phyloP scores from a whole-genome alignment of 2,329 filamentous ascomycete species.

The Myotisia sp. region DNA sequence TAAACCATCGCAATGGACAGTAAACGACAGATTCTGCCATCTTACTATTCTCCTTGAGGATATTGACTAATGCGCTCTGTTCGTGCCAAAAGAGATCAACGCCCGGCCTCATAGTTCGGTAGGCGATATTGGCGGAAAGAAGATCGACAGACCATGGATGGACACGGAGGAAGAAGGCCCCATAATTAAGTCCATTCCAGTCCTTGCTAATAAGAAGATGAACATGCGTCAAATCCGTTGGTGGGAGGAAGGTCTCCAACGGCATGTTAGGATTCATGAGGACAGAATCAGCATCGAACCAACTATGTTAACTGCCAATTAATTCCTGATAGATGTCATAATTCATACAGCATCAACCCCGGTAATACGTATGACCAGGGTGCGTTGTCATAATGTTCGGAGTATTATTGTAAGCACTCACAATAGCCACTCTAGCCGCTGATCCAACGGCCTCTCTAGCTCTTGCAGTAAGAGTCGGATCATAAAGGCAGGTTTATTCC shows the following conservation, averaged over 20 bases:
- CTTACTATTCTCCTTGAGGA: conserved; percentile 11
- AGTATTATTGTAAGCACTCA: too few species aligned
- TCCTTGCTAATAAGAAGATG: conserved; percentile 21
- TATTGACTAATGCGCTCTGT: conserved; percentile 10
- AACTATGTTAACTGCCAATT: too few species aligned
- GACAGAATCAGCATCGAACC: conserved; percentile 23
- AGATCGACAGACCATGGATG: conserved; percentile 22
- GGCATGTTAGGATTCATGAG: conserved; percentile 24
- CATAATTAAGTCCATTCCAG: conserved; percentile 23
- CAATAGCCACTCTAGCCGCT: conserved; percentile 22
- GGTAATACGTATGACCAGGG: too few species aligned
- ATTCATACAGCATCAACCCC: too few species aligned
- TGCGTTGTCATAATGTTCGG: too few species aligned
- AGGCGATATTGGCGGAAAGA: conserved; percentile 18
- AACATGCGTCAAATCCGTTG: conserved; percentile 17
- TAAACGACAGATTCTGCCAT: conserved; percentile 11
- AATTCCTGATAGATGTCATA: too few species aligned
- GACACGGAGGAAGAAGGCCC: conserved; percentile 23
- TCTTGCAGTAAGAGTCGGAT: conserved; percentile 22
- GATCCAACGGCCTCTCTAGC: conserved; percentile 16
- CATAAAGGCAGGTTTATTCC: conserved; percentile 34
- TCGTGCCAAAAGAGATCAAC: conserved; percentile 14
- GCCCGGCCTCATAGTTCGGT: conserved; percentile 15
- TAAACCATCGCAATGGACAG: conserved; percentile 13
- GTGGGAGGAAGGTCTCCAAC: conserved; percentile 22